Base-by-base conservation (phyloP, 805 yeast genomes). In the Naumovozyma castellii region DNA sequence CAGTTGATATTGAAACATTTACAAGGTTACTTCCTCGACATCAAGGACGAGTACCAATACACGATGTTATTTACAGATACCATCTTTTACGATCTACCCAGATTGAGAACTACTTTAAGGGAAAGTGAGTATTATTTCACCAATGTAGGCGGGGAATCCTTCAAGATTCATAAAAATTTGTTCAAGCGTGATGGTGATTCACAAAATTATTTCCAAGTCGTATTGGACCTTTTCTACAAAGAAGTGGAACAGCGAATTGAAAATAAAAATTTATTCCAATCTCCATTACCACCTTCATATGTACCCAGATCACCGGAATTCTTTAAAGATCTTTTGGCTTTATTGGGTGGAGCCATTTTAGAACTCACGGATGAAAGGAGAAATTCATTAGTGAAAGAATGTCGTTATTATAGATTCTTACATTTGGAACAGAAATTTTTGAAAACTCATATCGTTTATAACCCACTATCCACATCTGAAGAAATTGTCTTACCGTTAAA, bases 251-350 rank as follows among this genome's bases (percentile, higher is more conserved):
- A 66, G 15, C 47, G 66, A 9, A 41, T 61, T 61, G 39, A 55
- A 13, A 47, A 56, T 5, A 64, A 62, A 38, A 66, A 71, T 29
- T 59, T 79, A 48, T 59, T 82, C 2, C 13, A 29, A 5, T 62
- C 95, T 30, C 96, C 96, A 1, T 94, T 95, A 3, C 85, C 92
- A 1, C 82, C 78, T 2, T 66, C 69, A 1, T 70, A 70, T 2
- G 61, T 72, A 3, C 61, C 69, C 28, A 65, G 86, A 44, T 72
- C 79, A 2, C 71, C 80, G 0, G 56, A 51, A 16, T 55, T 75
- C 40, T 86, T 79, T 54, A 64, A 55, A 15, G 79, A 75, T 35
- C 50, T 87, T 19, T 39, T 87, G 35, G 66, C 67, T 18, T 53
- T 76, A 2, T 57, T 85, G 18, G 68, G 71, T 43, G 88, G 88